Evolutionary conservation across 208 protist genomes (phyloP), one percentile per base, ranked within the genome.

Genomic region (Leishmania martiniquensis): DNA sequence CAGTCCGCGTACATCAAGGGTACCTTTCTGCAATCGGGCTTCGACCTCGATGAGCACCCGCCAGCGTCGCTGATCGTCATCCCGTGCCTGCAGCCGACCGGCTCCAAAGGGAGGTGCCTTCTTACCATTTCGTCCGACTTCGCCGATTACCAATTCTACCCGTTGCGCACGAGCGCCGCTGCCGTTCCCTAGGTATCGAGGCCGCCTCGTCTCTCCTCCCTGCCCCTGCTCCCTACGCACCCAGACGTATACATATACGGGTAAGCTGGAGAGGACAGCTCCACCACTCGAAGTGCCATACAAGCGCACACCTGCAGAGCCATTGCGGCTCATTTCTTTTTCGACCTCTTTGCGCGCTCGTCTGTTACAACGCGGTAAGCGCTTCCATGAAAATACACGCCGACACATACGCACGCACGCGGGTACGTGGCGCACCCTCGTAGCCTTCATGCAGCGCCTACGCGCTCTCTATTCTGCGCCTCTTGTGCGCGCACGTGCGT

Each of bases 21-120:
- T n/a, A 52, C 80, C 25, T 84, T 82, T 45, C 88, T 97, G 65
- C 85, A 93, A 79, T 89, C 85, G 37, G 85, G 91, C 72, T 72
- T 96, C 57, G 71, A 80, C 1, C 60, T 95, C 34, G 77, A 47
- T 29, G 76, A 84, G 29, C 57, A 59, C 20, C 77, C 79, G 51
- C 80, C 89, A 59, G 89, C 91, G 72, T 96, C 94, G 15, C 34
- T 95, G 52, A 57, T 97, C 39, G 65, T 96, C 44, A 87, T 97
- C 39, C 91, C 94, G 15, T 95, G 89, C 76, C 76, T 97, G 51
- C 92, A 96, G 81, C 94, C 94, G 29, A 85, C 89, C 17, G 90
- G 94, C 12, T 87, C 89, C 1, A 49, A 74, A n/a, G 93, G 88
- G 25, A 76, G 62, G 15, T 91, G 91, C 67, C 65, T 88, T 9